These are phyloP conservation scores for Paecilomyces sp. DNA, from an alignment of 2,329 filamentous ascomycete genomes.

Conservation along the genomic window DNA sequence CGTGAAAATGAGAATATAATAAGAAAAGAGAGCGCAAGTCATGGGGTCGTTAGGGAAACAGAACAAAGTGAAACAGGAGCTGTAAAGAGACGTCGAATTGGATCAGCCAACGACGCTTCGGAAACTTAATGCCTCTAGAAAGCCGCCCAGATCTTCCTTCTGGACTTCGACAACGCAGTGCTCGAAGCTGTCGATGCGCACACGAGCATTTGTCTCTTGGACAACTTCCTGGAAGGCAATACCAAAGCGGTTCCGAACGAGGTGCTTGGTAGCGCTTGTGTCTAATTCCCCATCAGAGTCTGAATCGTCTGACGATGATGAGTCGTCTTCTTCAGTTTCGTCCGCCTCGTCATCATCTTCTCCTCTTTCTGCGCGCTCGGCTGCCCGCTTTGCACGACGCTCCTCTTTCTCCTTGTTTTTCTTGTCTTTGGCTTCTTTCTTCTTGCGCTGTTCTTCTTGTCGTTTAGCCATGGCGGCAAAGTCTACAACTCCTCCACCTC, in stretches of 20 bases:
- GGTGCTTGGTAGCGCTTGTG: constrained; percentile 52
- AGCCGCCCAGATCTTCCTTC: constrained; percentile 86
- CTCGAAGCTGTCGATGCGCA: constrained; percentile 93
- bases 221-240: constrained; percentile 95
- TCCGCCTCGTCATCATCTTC: constrained; percentile 53
- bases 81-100: background rate
- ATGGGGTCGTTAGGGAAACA: background rate
- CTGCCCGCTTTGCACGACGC: constrained; percentile 54
- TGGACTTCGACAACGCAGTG: constrained; percentile 96
- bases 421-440: constrained; percentile 57
- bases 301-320: constrained; percentile 38
- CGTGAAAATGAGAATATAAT: background rate
- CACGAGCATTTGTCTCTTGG: constrained; percentile 78
- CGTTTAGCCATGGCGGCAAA: constrained; percentile 61
- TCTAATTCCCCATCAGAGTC: constrained; percentile 51
- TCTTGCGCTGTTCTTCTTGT: constrained; percentile 56
- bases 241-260: constrained; percentile 82
- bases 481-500: constrained; percentile 67
- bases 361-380: constrained; percentile 42
- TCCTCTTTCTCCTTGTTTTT: constrained; percentile 57
- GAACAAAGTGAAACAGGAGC: background rate
- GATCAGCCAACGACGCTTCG: constrained; percentile 64
- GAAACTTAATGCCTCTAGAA: constrained; percentile 85
- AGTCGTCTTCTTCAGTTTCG: constrained; percentile 50
- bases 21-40: background rate